Evolutionary conservation across 1,139 yeast genomes (phyloP), one percentile per base, ranked within the genome.

Genomic region (Meyerozyma sp.): DNA sequence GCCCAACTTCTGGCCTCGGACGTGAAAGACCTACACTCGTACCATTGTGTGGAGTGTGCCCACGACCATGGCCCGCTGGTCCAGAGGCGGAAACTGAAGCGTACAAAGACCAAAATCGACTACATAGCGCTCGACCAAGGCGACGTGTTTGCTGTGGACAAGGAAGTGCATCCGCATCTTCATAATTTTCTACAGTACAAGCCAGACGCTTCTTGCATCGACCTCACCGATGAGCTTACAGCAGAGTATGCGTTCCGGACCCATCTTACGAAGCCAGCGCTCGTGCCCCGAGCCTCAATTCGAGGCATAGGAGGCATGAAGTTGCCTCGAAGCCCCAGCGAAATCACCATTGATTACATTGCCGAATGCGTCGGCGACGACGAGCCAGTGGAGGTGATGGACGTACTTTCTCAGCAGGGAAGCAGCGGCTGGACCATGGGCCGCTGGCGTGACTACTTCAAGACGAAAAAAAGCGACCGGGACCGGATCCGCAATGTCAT

Each of bases 121-220:
- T 90, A 90, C 57, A 82, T 80, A 8, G 95, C 96, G 0, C 65
- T 90, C 52, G 79, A 90, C 56, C 84, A 81, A 42, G 95, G 96
- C 1, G 86, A 82, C 32, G 68, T 75, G 6, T 73, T 67, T 55
- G 76, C 81, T n/a, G 73, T 81, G 27, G 77, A 78, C 46, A 72
- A 79, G 48, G 66, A 79, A 41, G 63, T 68, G 36, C 91, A 84
- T 57, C 87, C 88, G 5, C 90, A 85, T 59, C 76, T 80, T 9
- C 61, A 59, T 8, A 46, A 55, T 18, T 72, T 79, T 46, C 50
- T 59, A 29, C 51, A 47, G 25, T 67, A 62, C 48, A 55, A 32
- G 4, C 30, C 29, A 30, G 32, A 23, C 9, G 44, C 3, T 46
- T 49, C 49, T 2, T 57, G 55, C 25, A 42, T 61, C 1, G 30